phyloP scores from a whole-genome alignment of 768 basidiomycete genomes.

The Mrakia blollopis region DNA sequence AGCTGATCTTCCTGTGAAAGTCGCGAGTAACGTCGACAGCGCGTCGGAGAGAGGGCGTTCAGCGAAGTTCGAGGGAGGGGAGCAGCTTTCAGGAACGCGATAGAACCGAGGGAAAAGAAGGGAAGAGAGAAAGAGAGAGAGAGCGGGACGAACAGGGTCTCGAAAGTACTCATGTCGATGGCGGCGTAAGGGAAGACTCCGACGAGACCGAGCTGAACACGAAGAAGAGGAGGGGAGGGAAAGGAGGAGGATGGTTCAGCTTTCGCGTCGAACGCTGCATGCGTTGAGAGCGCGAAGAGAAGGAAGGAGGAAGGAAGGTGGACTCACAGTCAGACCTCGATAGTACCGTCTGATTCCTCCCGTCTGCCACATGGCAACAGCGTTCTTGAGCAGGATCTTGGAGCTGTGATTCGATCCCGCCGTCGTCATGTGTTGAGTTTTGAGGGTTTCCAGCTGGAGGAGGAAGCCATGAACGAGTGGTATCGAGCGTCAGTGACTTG shows the following conservation, averaged over 20 bases:
- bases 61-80: not conserved
- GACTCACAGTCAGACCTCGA: slow-evolving; percentile 78
- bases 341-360: slow-evolving; percentile 83
- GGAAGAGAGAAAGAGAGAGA: not conserved
- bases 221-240: not conserved
- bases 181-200: slow-evolving; percentile 91
- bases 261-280: not conserved
- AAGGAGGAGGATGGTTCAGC: slow-evolving; percentile 11
- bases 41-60: too few relatives aligned
- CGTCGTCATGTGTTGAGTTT: slow-evolving; percentile 98
- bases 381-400: slow-evolving; percentile 55
- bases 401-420: slow-evolving; percentile 48
- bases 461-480: slow-evolving; percentile 62
- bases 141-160: slow-evolving; percentile 60
- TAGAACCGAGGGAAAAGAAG: not conserved
- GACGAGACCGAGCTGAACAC: slow-evolving; percentile 78
- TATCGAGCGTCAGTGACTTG: slow-evolving; percentile 17
- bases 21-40: not conserved
- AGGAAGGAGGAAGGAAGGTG: not conserved
- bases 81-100: not conserved
- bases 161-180: slow-evolving; percentile 87
- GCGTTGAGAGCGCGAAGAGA: not conserved
- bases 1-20: slow-evolving; percentile 61
- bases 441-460: slow-evolving; percentile 66
- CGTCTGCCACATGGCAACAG: slow-evolving; percentile 66